phyloP scores from a whole-genome alignment of 2,329 filamentous ascomycete genomes.

The Verticillium isaacii region DNA sequence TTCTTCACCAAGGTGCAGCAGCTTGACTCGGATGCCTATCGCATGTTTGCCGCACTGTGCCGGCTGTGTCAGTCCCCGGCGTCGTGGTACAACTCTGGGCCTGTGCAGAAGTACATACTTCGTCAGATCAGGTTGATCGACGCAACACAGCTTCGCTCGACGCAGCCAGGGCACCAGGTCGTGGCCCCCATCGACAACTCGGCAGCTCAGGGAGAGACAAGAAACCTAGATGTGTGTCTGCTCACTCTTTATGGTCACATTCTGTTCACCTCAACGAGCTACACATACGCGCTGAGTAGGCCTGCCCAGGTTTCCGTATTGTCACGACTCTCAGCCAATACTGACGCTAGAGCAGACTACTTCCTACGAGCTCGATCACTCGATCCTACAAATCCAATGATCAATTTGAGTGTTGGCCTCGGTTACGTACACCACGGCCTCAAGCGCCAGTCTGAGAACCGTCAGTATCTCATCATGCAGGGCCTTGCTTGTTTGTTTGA shows the following conservation, averaged over 20 bases:
- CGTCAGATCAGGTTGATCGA: constrained; percentile 91
- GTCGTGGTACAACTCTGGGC: constrained; percentile 73
- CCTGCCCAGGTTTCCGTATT: constrained; percentile 1
- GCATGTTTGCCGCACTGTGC: constrained; percentile 76
- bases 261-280: constrained; percentile 76
- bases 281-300: constrained; percentile 73
- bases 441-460: constrained; percentile 84
- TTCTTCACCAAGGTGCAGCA: constrained; percentile 81
- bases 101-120: constrained; percentile 85
- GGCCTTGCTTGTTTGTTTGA: constrained; percentile 75
- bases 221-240: constrained; percentile 69
- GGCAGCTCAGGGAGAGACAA: constrained; percentile 27
- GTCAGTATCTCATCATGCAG: constrained; percentile 82
- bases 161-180: constrained; percentile 19
- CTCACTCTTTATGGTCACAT: constrained; percentile 90
- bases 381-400: constrained; percentile 69
- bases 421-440: constrained; percentile 85
- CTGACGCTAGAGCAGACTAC: constrained; percentile 51
- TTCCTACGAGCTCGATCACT: constrained; percentile 75
- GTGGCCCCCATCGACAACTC: constrained; percentile 19
- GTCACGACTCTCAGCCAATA: too few species aligned
- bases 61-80: constrained; percentile 68
- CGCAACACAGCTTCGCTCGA: constrained; percentile 33
- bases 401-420: constrained; percentile 77
- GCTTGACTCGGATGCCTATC: constrained; percentile 76